Conservation (phyloP, 148 eudicot genomes). For the Rhododendron vialii region DNA sequence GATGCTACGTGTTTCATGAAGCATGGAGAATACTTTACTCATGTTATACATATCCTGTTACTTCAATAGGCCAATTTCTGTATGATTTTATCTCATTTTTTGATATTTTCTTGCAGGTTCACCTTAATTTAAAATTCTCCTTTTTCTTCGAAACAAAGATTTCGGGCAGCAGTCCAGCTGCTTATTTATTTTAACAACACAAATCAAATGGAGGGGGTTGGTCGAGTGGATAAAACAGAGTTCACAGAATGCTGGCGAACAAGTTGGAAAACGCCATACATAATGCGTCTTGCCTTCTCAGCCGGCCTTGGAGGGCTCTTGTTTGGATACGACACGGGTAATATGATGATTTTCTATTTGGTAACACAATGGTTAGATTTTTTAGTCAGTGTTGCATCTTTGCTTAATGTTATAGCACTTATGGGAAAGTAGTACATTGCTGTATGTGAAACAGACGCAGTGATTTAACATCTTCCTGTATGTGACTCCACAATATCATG, state of each 20-base stretch:
- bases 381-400: neutral
- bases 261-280: constrained; percentile 52
- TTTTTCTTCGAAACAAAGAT: neutral
- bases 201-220: constrained; percentile 43
- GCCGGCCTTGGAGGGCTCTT: constrained; percentile 80
- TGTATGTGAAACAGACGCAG: neutral
- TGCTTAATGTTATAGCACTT: neutral
- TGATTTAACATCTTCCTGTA: neutral
- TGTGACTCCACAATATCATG: neutral
- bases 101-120: neutral
- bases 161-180: neutral
- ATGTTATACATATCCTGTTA: no score
- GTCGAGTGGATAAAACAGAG: constrained; percentile 48
- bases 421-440: neutral
- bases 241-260: constrained; percentile 68
- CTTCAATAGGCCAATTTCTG: neutral
- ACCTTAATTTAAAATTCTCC: neutral
- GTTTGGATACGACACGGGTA: constrained; percentile 83
- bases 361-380: neutral
- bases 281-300: constrained; percentile 62
- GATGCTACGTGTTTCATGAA: neutral
- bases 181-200: neutral
- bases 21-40: neutral
- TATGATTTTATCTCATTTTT: neutral
- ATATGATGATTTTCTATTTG: neutral